Conservation (phyloP, 768 basidiomycete species). For the Gelatoporia subvermispora region DNA sequence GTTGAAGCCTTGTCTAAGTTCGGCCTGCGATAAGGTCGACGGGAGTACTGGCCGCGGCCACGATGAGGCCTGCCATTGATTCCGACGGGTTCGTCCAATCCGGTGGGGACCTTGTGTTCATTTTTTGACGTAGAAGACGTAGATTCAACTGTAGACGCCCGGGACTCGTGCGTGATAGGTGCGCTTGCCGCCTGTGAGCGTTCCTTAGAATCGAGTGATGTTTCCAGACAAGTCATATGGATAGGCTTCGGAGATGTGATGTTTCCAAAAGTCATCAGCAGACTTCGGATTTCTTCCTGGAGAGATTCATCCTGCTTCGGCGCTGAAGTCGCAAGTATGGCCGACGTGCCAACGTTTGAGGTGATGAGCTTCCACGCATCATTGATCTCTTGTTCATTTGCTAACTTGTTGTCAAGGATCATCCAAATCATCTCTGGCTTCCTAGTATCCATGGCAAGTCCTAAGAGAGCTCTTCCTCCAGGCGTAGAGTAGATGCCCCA, state of each 20-base stretch:
- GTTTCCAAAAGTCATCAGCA: slow-evolving; percentile 47
- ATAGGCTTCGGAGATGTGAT: slow-evolving; percentile 28
- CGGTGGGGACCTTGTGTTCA: slow-evolving; percentile 2
- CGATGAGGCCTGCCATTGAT: not conserved
- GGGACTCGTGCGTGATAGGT: slow-evolving; percentile 1
- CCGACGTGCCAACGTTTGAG: slow-evolving; percentile 11
- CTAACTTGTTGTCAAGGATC: slow-evolving; percentile 56
- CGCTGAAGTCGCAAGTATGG: slow-evolving; percentile 14
- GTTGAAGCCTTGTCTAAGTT: no score
- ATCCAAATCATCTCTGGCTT: slow-evolving; percentile 63
- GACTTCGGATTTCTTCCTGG: slow-evolving; percentile 45
- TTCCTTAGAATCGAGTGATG: not conserved
- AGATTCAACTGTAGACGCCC: slow-evolving; percentile 4
- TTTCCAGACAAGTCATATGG: slow-evolving; percentile 2
- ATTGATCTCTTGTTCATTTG: slow-evolving; percentile 42
- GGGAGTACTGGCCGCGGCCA: slow-evolving; percentile 5
- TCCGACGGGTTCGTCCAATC: not conserved
- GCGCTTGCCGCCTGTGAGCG: slow-evolving; percentile 1
- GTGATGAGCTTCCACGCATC: slow-evolving; percentile 47
- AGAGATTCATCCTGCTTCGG: slow-evolving; percentile 27
- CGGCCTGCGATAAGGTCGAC: no score
- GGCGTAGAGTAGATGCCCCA: slow-evolving; percentile 43
- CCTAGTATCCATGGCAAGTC: slow-evolving; percentile 52
- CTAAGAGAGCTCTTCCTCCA: slow-evolving; percentile 43
- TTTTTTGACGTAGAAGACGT: no score